Conservation (phyloP, 2,329 filamentous ascomycete genomes). For the Colletotrichum costaricense region DNA sequence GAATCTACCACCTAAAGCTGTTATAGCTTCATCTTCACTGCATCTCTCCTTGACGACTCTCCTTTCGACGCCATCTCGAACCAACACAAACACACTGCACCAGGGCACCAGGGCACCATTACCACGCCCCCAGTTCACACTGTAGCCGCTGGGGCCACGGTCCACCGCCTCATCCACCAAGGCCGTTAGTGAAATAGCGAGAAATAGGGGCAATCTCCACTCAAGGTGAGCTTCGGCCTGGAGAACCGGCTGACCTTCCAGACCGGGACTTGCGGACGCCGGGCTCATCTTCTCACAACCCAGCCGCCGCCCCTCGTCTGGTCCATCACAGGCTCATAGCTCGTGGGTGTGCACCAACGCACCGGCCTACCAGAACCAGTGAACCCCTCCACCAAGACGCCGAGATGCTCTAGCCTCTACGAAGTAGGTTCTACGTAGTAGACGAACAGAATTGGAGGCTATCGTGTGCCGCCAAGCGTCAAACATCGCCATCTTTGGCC, state of each 20-base stretch:
- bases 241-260: slow-evolving; percentile 28
- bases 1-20: not conserved
- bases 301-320: not conserved
- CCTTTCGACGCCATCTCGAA: not conserved
- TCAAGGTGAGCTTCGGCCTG: slow-evolving; percentile 23
- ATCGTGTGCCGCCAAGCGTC: not conserved
- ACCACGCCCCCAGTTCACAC: not conserved
- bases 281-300: too few relatives aligned
- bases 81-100: not conserved
- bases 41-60: not conserved
- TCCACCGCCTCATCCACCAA: slow-evolving; percentile 16
- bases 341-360: not conserved
- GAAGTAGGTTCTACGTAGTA: not conserved
- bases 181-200: slow-evolving; percentile 14
- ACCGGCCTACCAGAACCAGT: not conserved
- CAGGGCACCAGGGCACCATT: too few relatives aligned
- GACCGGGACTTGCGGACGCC: slow-evolving; percentile 29
- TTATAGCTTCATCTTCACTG: not conserved
- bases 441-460: not conserved
- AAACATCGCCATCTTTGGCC: not conserved
- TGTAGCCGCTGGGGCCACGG: not conserved
- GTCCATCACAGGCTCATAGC: not conserved
- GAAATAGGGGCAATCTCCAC: slow-evolving; percentile 36
- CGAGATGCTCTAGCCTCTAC: not conserved
- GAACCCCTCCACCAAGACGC: not conserved